Base-by-base conservation (phyloP, 305 asterid species). In the Lippia alba region DNA sequence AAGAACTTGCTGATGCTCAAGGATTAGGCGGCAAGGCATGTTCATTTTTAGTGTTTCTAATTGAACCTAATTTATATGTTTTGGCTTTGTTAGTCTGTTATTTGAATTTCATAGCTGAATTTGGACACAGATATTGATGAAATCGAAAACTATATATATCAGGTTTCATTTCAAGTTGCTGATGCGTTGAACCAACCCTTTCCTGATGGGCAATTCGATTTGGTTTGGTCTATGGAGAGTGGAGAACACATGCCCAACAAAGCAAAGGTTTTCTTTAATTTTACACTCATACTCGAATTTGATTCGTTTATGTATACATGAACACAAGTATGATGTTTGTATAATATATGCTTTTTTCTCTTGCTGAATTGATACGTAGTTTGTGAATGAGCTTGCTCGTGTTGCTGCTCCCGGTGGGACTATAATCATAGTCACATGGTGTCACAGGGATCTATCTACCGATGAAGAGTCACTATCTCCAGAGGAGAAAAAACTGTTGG, bases 211-310 rank as follows among this genome's bases (percentile, higher is more conserved):
- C 66, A 88, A 67, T 94, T 88, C 30, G 92, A 94, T 83, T 51
- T 94, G 75, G 97, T 89, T 71, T 91, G 99, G 99, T 94, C 99
- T 66, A 88, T 94, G 99, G 99, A 94, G 88, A 94, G 99, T 66
- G 99, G 97, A 12, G 99, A 94, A 79, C 99, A 94, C 88, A 94
- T 94, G 99, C 99, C 96, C 0, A 87, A 94, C 78, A 94, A 94
- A 79, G 53, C 85, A 56, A 91, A 94, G 96, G 98, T 92, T 74
- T 51, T 33, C 12, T 61, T 53, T 11, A 44, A 20, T 20, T 63
- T 15, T 41, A 24, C 10, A 24, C 34, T 24, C 36, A 54, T 49
- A 51, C 34, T 24, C 36, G 48, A 41, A 51, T 70, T 33, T 59
- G 8, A n/a, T 36, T 17, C 8, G 5, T 24, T 19, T 2, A 30